Base-by-base conservation (phyloP, 352 stramenopile species). In the Porosira glacialis region DNA sequence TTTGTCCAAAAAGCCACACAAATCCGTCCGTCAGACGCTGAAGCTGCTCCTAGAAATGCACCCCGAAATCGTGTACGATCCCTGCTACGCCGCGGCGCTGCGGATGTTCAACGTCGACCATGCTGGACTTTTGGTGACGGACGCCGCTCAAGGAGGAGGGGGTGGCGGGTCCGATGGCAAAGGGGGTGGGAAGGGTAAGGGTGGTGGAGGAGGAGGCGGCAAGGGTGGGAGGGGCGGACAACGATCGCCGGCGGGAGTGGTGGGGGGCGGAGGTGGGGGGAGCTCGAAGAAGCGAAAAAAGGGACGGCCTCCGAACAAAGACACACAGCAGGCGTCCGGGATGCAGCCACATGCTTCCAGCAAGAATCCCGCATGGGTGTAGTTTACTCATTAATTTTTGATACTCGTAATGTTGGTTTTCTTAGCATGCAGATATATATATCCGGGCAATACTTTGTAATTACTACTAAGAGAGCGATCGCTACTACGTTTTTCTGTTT, bases 11-110 rank as follows among this genome's bases (percentile, higher is more conserved):
- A 61, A 48, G 19, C 19, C n/a, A 31, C 17, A 39, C 1, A 36
- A 65, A 21, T 55, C 44, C 15, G 49, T 51, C 7, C 27, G 28
- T 1, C 27, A 24, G 3, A 21, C 57, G 6, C 35, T 75, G 11
- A 51, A 60, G 33, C 66, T 69, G 48, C n/a, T 75, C 11, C 47
- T 56, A 11, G 27, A 68, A n/a, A 28, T 58, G 17, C 58, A 75
- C 31, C 58, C 66, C 36, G 66, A 75, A 52, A 59, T 75, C 26
- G 50, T 38, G 8, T 27, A 53, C 26, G 66, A 75, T 64, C 66
- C 66, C 10, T 52, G 45, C 15, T 75, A 75, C 44, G 56, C 57
- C 6, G 56, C 56, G 35, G 65, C 65, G 27, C 31, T 75, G 22
- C n/a, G 57, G 8, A 60, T 75, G 35, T 68, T 75, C 27, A 59